Evolutionary conservation across 805 yeast genomes (phyloP), one percentile per base, ranked within the genome.

Genomic region (Spathaspora sp.): DNA sequence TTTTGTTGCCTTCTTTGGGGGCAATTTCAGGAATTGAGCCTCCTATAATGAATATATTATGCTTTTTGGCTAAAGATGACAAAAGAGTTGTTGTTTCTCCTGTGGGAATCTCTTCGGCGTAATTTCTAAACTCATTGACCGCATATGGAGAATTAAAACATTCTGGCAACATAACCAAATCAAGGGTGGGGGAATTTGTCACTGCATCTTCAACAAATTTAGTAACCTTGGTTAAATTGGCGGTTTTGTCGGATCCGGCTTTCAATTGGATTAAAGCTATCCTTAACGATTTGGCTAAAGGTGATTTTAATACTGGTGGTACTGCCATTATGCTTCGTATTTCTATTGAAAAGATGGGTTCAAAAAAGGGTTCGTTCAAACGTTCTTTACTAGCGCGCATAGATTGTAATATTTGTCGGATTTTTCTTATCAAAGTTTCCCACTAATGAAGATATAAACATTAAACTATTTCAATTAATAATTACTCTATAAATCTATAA

Each of bases 101-200:
- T 1, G 72, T 66, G 5, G 96, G 96, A 43, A 94, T 87, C n/a
- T 67, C 59, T 67, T 94, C 99, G 2, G 97, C 92, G 65, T 94
- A 93, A 53, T 89, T 84, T 5, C 87, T 81, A 69, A 94, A 94
- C 55, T 92, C 86, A 52, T 81, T 81, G 28, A 90, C 96, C 0
- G 96, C 82, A 64, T 94, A 94, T 2, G 98, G 98, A 1, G 97
- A 89, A 67, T 93, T 94, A 80, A 92, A 93, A 72, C 97, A 91
- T 71, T 94, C 98, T 8, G 99, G 99, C 31, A 94, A 73, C 57
- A 94, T 89, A 10, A 94, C 80, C 42, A 93, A 73, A 60, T 92
- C 87, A 42, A 85, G 54, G 49, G 61, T 62, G 40, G 62, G 65
- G 20, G 76, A 63, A 19, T 62, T 60, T 1, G 55, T 49, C 10